These are phyloP conservation scores for Microthlaspi erraticum DNA, from an alignment of 345 rosid species.

Conservation along the genomic window DNA sequence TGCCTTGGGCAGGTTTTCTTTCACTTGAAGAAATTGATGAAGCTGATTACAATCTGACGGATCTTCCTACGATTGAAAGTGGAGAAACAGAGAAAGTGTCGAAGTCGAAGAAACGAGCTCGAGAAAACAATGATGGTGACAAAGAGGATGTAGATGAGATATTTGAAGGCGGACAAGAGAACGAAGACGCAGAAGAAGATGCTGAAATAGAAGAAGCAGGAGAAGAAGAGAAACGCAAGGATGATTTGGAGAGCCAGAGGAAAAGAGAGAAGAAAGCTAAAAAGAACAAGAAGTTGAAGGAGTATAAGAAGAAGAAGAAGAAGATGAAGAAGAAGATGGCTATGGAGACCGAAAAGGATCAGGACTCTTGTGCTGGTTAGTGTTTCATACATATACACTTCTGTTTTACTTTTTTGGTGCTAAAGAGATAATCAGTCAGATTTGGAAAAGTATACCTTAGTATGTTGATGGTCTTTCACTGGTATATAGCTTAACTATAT, in stretches of 20 bases:
- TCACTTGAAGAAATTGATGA: slow-evolving; percentile 93
- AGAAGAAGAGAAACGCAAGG: slow-evolving; percentile 17
- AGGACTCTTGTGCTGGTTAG: slow-evolving; percentile 59
- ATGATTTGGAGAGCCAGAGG: slow-evolving; percentile 42
- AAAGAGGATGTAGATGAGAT: slow-evolving; percentile 41
- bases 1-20: slow-evolving; percentile 65
- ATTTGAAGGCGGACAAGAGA: slow-evolving; percentile 37
- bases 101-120: slow-evolving; percentile 47
- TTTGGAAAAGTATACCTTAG: background rate
- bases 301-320: slow-evolving; percentile 29
- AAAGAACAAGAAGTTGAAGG: slow-evolving; percentile 52
- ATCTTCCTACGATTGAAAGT: slow-evolving; percentile 47
- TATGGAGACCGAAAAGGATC: slow-evolving; percentile 41
- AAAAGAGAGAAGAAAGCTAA: slow-evolving; percentile 47
- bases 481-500: background rate
- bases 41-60: slow-evolving; percentile 58
- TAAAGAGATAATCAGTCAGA: background rate
- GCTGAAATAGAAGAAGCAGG: background rate
- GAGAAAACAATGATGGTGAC: slow-evolving; percentile 41
- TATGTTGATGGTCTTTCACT: slow-evolving; percentile 8
- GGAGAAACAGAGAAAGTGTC: slow-evolving; percentile 38
- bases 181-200: slow-evolving; percentile 5
- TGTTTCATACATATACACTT: slow-evolving; percentile 22
- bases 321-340: slow-evolving; percentile 26
- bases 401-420: slow-evolving; percentile 4